Conservation (phyloP, 73 alveolate species). For the Paramecium biaurelia region DNA sequence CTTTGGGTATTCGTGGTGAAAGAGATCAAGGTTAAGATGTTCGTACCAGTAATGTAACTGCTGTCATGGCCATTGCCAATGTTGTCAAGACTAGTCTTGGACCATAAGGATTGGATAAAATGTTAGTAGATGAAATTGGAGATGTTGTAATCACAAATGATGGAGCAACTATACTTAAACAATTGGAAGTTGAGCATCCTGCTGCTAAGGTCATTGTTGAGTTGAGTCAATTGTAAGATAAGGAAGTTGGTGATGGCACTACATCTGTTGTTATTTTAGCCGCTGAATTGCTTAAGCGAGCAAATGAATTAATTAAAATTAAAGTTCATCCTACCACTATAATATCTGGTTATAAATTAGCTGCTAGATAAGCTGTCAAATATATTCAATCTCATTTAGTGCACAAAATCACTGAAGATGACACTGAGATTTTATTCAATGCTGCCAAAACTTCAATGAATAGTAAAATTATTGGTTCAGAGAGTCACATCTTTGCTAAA, state of each 20-base stretch:
- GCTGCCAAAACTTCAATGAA: conserved; percentile 94
- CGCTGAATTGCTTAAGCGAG: conserved; percentile 97
- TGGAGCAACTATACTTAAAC: conserved; percentile 98
- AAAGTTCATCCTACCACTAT: conserved; percentile 98
- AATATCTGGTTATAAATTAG: conserved; percentile 94
- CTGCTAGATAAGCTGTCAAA: conserved; percentile 82
- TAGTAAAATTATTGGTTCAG: conserved; percentile 90
- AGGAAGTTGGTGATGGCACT: conserved; percentile 99
- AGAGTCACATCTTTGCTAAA: conserved; percentile 83
- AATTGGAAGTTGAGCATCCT: conserved; percentile 97
- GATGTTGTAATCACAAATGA: conserved; percentile 98
- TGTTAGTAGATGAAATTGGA: conserved; percentile 99
- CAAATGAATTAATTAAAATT: conserved; percentile 95
- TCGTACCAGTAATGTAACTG: conserved; percentile 79
- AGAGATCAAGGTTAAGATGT: conserved; percentile 94
- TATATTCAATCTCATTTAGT: conserved; percentile 84
- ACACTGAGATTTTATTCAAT: conserved; percentile 85
- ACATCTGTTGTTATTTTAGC: conserved; percentile 99
- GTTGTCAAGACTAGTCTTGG: conserved; percentile 96
- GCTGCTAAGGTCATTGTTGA: conserved; percentile 99
- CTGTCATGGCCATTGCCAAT: conserved; percentile 94
- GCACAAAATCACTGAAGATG: conserved; percentile 76
- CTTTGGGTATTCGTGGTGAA: conserved; percentile 87
- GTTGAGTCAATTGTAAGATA: conserved; percentile 94
- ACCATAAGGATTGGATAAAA: conserved; percentile 99